phyloP scores from a whole-genome alignment of 1,139 yeast genomes.

The Pichia norvegensis region DNA sequence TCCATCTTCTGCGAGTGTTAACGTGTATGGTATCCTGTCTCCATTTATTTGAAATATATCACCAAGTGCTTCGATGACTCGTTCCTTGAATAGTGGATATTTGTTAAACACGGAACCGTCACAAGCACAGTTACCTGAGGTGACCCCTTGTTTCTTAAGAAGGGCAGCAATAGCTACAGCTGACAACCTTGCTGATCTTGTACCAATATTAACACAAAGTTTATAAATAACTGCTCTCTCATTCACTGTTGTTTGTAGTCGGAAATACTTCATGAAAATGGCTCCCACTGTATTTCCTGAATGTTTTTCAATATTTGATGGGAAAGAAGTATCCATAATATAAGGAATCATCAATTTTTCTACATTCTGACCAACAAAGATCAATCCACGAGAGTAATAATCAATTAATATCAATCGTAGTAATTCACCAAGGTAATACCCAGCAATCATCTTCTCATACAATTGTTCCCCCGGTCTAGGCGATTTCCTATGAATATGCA shows the following conservation, averaged over 20 bases:
- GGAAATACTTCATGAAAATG: conserved; percentile 52
- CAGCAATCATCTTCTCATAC: conserved; percentile 96
- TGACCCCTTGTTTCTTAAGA: conserved; percentile 74
- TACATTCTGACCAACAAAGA: conserved; percentile 59
- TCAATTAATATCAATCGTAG: conserved; percentile 76
- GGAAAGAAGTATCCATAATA: conserved; percentile 82
- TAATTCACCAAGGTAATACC: conserved; percentile 91
- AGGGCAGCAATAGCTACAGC: conserved; percentile 96
- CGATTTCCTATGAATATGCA: conserved; percentile 69
- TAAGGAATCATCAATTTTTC: conserved; percentile 49
- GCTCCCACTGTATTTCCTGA: conserved; percentile 59
- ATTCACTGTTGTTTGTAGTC: conserved; percentile 56
- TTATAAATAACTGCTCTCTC: conserved; percentile 82
- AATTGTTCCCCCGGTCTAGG: conserved; percentile 97
- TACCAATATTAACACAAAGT: conserved; percentile 81
- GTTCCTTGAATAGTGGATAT: conserved; percentile 84
- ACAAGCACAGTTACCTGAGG: conserved; percentile 81
- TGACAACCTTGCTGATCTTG: conserved; percentile 86
- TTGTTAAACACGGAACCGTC: conserved; percentile 94
- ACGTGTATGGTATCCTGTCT: conserved; percentile 61
- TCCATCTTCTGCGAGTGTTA: conserved; percentile 95
- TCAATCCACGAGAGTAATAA: conserved; percentile 51
- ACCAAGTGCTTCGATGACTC: conserved; percentile 82
- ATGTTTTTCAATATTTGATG: conserved; percentile 82
- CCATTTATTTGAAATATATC: conserved; percentile 82